phyloP scores from a whole-genome alignment of 805 yeast genomes.

The Blastobotrys robertii region DNA sequence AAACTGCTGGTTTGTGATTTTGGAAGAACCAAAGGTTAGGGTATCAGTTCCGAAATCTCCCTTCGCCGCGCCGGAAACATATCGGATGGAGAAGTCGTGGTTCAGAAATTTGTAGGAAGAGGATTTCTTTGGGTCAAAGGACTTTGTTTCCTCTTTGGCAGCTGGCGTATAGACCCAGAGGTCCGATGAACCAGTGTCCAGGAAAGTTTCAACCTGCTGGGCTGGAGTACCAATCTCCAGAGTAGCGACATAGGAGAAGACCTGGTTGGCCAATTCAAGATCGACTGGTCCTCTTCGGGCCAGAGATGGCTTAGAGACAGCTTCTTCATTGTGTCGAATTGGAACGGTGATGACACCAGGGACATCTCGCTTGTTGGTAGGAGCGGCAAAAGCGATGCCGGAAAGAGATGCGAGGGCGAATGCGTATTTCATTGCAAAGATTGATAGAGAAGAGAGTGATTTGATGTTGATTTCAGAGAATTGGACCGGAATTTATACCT shows the following conservation, averaged over 20 bases:
- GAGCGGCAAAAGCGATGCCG: too few species aligned
- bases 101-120: slow-evolving; percentile 16
- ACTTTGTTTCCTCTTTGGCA: slow-evolving; percentile 23
- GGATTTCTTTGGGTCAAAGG: slow-evolving; percentile 22
- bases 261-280: too few species aligned
- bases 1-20: slow-evolving; percentile 46
- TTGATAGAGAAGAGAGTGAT: too few species aligned
- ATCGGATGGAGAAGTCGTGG: slow-evolving; percentile 20
- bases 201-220: slow-evolving; percentile 41
- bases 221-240: slow-evolving; percentile 45
- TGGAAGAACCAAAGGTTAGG: slow-evolving; percentile 41
- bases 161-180: slow-evolving; percentile 41
- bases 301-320: too few species aligned
- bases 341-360: too few species aligned
- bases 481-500: too few species aligned
- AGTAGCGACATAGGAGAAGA: slow-evolving; percentile 26
- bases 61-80: slow-evolving; percentile 39
- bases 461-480: too few species aligned
- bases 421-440: too few species aligned
- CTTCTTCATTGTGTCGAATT: too few species aligned
- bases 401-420: too few species aligned
- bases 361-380: too few species aligned
- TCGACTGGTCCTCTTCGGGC: too few species aligned
- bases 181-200: slow-evolving; percentile 69
- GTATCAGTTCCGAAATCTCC: slow-evolving; percentile 62